Evolutionary conservation across 2,329 filamentous ascomycete genomes (phyloP).

Genomic region (Monilinia vaccinii-corymbosi): DNA sequence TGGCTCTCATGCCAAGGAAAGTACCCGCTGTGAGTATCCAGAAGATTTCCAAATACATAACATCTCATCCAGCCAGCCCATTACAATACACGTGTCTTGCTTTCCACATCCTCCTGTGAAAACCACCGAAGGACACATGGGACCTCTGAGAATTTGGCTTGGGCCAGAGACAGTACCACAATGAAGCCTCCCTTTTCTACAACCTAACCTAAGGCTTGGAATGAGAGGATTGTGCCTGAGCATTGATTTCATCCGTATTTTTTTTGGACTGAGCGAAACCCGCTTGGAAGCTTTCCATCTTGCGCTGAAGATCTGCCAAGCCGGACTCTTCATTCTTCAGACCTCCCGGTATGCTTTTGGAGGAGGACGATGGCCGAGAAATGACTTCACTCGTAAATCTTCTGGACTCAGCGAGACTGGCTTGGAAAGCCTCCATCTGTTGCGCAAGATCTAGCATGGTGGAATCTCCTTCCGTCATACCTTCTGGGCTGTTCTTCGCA

Average conservation of each 20-base stretch:
- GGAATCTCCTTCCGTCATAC: neutral
- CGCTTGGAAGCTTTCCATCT: neutral
- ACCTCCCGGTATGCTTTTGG: neutral
- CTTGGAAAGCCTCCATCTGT: neutral
- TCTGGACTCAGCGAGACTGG: too few relatives aligned
- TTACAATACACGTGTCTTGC: neutral
- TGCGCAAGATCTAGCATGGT: neutral
- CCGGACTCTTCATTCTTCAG: neutral
- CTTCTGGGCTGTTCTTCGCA: conserved; percentile 4
- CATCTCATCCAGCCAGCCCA: neutral
- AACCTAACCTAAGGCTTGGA: neutral
- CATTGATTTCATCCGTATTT: neutral
- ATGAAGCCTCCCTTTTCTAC: neutral
- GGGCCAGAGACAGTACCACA: neutral
- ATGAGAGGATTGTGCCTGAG: neutral
- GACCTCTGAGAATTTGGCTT: neutral
- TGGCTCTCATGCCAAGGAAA: neutral
- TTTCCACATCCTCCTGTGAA: neutral
- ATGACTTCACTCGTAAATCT: neutral
- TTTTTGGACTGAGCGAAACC: neutral
- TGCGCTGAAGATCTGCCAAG: neutral
- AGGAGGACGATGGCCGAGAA: neutral
- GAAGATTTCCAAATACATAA: neutral
- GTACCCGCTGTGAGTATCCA: neutral
- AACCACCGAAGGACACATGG: neutral